phyloP scores from a whole-genome alignment of 345 rosid genomes.

The Xanthoceras sorbifolium region DNA sequence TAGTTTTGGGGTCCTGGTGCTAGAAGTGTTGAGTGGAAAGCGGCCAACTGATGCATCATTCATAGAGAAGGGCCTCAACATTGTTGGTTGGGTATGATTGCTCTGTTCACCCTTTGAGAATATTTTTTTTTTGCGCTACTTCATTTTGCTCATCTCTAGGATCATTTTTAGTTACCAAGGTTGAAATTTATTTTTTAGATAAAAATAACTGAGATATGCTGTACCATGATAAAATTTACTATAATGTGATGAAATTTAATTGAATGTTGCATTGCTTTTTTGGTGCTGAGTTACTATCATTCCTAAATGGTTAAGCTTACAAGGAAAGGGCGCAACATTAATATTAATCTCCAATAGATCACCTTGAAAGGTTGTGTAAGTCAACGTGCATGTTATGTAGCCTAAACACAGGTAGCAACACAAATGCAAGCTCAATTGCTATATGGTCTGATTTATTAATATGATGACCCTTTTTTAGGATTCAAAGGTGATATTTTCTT shows the following conservation, averaged over 20 bases:
- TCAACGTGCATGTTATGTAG: background rate
- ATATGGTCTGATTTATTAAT: background rate
- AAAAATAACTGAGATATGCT: background rate
- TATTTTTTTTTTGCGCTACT: slow-evolving; percentile 7
- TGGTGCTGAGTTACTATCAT: background rate
- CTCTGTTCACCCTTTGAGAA: background rate
- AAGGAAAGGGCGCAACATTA: background rate
- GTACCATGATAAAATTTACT: background rate
- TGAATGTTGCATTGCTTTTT: background rate
- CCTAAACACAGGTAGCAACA: background rate
- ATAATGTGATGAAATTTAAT: background rate
- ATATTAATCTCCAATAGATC: background rate
- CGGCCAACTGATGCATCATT: slow-evolving; percentile 96
- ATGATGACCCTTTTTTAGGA: background rate
- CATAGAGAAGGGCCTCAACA: slow-evolving; percentile 94
- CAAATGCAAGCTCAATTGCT: background rate
- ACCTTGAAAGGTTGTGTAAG: background rate
- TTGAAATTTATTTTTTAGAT: background rate
- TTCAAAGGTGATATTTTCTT: background rate
- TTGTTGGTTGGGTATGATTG: slow-evolving; percentile 94
- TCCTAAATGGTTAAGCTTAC: background rate
- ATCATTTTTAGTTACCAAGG: background rate
- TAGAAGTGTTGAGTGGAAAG: slow-evolving; percentile 93
- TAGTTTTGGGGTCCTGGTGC: slow-evolving; percentile 93
- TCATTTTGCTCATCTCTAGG: background rate